Percentiles rank a stretch among this genome's conserved stretches.
Conservation (phyloP, 768 basidiomycete genomes). For the Termitomyces sp. region DNA sequence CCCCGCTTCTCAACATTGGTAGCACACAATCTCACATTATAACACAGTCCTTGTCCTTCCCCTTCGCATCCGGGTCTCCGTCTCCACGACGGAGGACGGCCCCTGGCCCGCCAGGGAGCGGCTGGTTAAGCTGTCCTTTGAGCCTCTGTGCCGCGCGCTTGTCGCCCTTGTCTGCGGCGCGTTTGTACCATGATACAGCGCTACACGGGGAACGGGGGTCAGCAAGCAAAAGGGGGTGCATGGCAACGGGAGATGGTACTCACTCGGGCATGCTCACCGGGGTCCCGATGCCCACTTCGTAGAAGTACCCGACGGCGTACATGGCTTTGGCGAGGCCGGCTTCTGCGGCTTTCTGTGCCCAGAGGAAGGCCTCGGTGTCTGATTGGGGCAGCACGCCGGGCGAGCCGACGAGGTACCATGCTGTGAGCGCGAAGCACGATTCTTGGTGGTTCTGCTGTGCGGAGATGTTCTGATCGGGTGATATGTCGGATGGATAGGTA, state of each 20-base stretch:
- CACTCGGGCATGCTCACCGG: slow-evolving; percentile 6
- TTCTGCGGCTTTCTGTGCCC: slow-evolving; percentile 96
- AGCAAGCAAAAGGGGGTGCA: too few species aligned
- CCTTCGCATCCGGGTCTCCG: slow-evolving; percentile 29
- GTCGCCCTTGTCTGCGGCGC: slow-evolving; percentile 88
- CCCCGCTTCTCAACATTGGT: not conserved
- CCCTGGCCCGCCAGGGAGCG: slow-evolving; percentile 55
- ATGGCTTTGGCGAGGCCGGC: slow-evolving; percentile 90
- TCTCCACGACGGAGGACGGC: slow-evolving; percentile 56
- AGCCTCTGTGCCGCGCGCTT: slow-evolving; percentile 88
- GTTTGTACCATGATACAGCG: slow-evolving; percentile 78
- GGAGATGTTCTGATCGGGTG: slow-evolving; percentile 77
- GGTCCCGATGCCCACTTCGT: slow-evolving; percentile 55
- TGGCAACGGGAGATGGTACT: not conserved
- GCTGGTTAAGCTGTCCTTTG: slow-evolving; percentile 50
- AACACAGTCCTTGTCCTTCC: slow-evolving; percentile 77
- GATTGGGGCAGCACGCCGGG: slow-evolving; percentile 97
- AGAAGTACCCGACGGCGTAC: slow-evolving; percentile 97
- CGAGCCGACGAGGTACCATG: slow-evolving; percentile 99
- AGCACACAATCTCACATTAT: slow-evolving; percentile 55
- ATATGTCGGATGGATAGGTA: slow-evolving; percentile 6
- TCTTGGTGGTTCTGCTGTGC: slow-evolving; percentile 97
- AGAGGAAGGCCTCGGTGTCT: slow-evolving; percentile 95
- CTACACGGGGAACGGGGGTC: slow-evolving; percentile 25
- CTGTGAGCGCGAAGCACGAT: slow-evolving; percentile 95